Evolutionary conservation across 2,329 filamentous ascomycete genomes (phyloP).

Genomic region (Fusarium vanettenii): DNA sequence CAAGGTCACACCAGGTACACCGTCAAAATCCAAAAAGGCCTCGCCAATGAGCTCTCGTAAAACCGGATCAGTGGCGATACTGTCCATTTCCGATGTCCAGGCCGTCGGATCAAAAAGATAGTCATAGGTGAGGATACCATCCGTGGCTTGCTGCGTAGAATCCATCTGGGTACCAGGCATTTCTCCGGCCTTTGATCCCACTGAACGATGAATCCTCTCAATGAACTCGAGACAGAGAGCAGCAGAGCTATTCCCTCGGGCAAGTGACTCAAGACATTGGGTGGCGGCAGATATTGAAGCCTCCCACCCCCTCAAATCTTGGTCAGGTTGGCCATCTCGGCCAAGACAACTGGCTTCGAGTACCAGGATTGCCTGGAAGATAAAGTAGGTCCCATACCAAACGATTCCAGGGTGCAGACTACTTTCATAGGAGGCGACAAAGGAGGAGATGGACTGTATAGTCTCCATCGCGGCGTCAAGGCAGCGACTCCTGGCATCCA

Average conservation of each 20-base stretch:
- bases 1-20: neutral
- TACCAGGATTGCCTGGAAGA: constrained; percentile 58
- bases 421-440: constrained; percentile 45
- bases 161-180: neutral
- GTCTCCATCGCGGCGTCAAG: constrained; percentile 51
- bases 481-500: constrained; percentile 48
- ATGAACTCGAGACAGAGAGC: neutral
- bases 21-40: neutral
- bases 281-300: neutral
- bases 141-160: neutral
- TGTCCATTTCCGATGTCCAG: neutral
- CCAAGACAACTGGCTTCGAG: constrained; percentile 41
- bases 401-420: constrained; percentile 48
- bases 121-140: neutral
- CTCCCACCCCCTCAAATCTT: neutral
- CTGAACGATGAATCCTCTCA: neutral
- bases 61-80: neutral
- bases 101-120: neutral
- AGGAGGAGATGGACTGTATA: constrained; percentile 51
- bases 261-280: neutral
- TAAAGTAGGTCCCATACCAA: constrained; percentile 58
- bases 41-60: neutral
- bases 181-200: neutral
- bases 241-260: neutral
- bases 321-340: constrained; percentile 1